Conservation (phyloP, 2,329 filamentous ascomycete genomes). For the Furcasterigmium sp. region DNA sequence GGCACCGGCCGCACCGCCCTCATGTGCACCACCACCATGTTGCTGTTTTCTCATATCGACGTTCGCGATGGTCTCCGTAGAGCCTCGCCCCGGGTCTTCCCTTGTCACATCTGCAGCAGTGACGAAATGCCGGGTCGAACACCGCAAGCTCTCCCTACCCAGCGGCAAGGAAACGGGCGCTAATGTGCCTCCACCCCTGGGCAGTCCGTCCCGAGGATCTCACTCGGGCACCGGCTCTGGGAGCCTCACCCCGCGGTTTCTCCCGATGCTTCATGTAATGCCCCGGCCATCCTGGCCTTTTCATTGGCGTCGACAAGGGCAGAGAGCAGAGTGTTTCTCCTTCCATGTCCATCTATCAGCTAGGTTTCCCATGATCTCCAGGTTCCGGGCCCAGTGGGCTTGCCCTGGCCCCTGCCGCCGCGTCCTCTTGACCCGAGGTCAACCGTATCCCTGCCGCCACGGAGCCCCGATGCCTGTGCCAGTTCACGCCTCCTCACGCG, state of each 20-base stretch:
- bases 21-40: no score
- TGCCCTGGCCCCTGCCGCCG: background rate
- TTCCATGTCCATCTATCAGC: background rate
- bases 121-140: background rate
- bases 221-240: background rate
- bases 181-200: constrained; percentile 1
- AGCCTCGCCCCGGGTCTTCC: no score
- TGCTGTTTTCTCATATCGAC: no score
- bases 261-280: constrained; percentile 1
- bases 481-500: constrained; percentile 1
- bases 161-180: background rate
- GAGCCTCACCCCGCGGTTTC: constrained; percentile 1
- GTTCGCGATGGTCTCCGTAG: no score
- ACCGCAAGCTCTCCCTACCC: constrained; percentile 1
- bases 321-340: background rate
- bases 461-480: no score
- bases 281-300: background rate
- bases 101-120: background rate
- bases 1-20: no score
- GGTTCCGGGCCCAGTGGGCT: background rate
- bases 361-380: background rate
- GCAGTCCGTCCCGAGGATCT: background rate
- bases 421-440: background rate
- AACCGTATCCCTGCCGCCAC: background rate
- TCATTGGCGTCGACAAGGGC: background rate